These are phyloP conservation scores for Multifurca ochricompacta DNA, from an alignment of 768 basidiomycete species.

Conservation along the genomic window DNA sequence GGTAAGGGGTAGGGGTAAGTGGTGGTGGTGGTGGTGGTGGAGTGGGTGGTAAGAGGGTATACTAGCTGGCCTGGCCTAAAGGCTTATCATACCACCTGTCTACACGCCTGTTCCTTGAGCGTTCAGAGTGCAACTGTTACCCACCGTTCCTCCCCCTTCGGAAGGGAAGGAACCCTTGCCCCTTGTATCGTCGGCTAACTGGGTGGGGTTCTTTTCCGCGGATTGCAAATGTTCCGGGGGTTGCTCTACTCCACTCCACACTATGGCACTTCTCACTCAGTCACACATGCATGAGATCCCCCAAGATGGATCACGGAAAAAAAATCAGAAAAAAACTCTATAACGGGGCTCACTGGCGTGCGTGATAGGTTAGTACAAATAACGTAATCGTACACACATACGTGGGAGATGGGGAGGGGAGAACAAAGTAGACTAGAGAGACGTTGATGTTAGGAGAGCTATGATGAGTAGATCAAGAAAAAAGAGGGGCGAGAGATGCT, in stretches of 20 bases:
- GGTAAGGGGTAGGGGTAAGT: neutral
- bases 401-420: conserved; percentile 6
- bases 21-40: neutral
- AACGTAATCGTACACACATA: conserved; percentile 21
- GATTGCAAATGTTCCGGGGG: too few species aligned
- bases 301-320: neutral
- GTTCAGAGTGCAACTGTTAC: too few species aligned
- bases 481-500: conserved; percentile 16
- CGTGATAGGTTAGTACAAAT: conserved; percentile 22
- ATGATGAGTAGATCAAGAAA: conserved; percentile 18
- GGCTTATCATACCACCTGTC: conserved; percentile 4
- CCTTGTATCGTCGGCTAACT: conserved; percentile 3
- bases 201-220: conserved; percentile 7
- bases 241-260: too few species aligned
- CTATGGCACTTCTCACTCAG: neutral
- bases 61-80: neutral
- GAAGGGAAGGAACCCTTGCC: too few species aligned
- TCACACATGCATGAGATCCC: neutral
- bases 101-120: neutral
- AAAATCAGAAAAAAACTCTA: conserved; percentile 12
- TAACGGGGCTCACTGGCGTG: conserved; percentile 15
- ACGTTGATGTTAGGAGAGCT: conserved; percentile 11
- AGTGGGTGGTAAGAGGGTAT: too few species aligned
- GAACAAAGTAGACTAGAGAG: neutral
- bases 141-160: too few species aligned